These are phyloP conservation scores for Epichloe gansuensis DNA, from an alignment of 2,329 filamentous ascomycete species.

Conservation along the genomic window DNA sequence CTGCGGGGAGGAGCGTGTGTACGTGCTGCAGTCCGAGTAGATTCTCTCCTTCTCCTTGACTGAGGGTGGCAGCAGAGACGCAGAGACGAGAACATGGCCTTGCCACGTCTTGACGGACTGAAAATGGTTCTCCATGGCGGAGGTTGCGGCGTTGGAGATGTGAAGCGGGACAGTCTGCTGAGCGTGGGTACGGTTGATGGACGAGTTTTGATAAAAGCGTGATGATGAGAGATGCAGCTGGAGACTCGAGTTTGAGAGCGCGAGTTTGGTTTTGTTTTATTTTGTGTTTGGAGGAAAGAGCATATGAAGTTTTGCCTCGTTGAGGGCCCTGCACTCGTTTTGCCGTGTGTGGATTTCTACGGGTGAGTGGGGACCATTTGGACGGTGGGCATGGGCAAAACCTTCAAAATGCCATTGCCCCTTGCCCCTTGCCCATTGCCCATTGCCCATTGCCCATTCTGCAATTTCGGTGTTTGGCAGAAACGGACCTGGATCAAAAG, in stretches of 20 bases:
- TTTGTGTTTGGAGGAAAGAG: too few relatives aligned
- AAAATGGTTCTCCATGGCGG: not conserved
- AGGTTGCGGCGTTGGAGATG: not conserved
- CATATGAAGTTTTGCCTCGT: too few relatives aligned
- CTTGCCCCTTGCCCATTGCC: too few relatives aligned
- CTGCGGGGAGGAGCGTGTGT: not conserved
- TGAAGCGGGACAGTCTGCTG: not conserved
- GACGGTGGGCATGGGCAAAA: not conserved
- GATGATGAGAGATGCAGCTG: too few relatives aligned
- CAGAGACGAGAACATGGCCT: constrained; percentile 1
- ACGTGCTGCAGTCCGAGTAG: not conserved
- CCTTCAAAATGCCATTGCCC: not conserved
- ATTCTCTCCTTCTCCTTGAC: not conserved
- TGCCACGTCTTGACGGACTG: not conserved
- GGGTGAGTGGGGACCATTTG: not conserved
- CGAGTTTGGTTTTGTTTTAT: too few relatives aligned
- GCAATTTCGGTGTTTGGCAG: not conserved
- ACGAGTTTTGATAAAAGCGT: not conserved
- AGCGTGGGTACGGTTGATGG: not conserved
- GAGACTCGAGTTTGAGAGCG: too few relatives aligned
- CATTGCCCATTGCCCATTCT: not conserved
- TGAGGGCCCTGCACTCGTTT: too few relatives aligned
- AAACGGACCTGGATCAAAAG: not conserved
- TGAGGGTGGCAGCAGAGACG: not conserved
- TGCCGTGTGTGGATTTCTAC: too few relatives aligned